Percentiles rank a stretch among this genome's conserved stretches.
phyloP scores from a whole-genome alignment of 306 rosid species.

The Clitoria ternatea region DNA sequence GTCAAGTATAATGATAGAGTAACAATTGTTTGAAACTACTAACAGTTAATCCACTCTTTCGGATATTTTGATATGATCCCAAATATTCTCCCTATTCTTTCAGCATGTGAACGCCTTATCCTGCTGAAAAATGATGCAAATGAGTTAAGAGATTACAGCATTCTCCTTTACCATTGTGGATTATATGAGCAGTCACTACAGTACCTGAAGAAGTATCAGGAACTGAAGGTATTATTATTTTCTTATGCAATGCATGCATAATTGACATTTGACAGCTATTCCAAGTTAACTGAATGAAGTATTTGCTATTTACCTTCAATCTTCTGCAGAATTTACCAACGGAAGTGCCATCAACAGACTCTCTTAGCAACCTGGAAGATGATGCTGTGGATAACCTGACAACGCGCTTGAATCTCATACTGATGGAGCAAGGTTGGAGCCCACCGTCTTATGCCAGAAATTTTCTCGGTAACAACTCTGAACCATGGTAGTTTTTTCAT shows the following conservation, averaged over 20 bases:
- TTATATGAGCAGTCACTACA: slow-evolving; percentile 60
- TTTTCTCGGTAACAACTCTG: slow-evolving; percentile 61
- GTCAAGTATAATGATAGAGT: neutral
- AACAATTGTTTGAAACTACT: neutral
- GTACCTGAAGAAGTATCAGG: slow-evolving; percentile 53
- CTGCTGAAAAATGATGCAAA: slow-evolving; percentile 58
- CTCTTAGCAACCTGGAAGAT: slow-evolving; percentile 47
- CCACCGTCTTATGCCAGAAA: slow-evolving; percentile 44
- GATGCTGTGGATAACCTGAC: slow-evolving; percentile 64
- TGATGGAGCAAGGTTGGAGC: slow-evolving; percentile 83
- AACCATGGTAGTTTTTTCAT: slow-evolving; percentile 64
- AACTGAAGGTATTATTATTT: slow-evolving; percentile 43
- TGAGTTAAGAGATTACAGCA: slow-evolving; percentile 84
- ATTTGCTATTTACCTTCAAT: neutral
- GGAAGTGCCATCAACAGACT: slow-evolving; percentile 26
- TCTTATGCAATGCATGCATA: neutral
- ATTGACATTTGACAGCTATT: neutral
- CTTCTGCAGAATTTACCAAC: slow-evolving; percentile 44
- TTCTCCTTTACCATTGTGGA: slow-evolving; percentile 93
- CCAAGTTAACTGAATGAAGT: neutral
- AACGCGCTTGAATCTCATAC: slow-evolving; percentile 60
- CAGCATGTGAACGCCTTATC: slow-evolving; percentile 94
- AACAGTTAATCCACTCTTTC: neutral
- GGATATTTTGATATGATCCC: neutral
- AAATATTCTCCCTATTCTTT: slow-evolving; percentile 17